Evolutionary conservation across 371 early-diverging fungal genomes (phyloP).

Genomic region (Mucor saturninus): DNA sequence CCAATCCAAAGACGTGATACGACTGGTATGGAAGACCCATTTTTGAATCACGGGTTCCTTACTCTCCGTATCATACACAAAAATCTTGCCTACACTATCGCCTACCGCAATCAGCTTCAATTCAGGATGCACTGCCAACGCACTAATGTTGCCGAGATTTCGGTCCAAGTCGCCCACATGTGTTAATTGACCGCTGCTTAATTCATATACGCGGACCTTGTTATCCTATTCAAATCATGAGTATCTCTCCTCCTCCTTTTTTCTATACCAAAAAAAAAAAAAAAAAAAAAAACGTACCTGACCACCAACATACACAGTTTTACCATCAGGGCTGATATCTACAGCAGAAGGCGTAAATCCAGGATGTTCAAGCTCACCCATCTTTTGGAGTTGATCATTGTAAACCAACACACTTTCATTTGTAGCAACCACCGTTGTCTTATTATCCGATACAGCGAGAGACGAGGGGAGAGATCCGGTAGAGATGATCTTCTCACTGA

Average conservation of each 20-base stretch:
- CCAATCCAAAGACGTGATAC: slow-evolving; percentile 83
- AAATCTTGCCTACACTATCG: slow-evolving; percentile 82
- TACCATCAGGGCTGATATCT: slow-evolving; percentile 62
- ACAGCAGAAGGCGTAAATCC: slow-evolving; percentile 60
- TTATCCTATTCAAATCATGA: slow-evolving; percentile 46
- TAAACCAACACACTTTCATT: slow-evolving; percentile 44
- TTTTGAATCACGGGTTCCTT: slow-evolving; percentile 64
- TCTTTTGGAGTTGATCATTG: slow-evolving; percentile 40
- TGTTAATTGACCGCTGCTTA: slow-evolving; percentile 21
- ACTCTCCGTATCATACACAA: slow-evolving; percentile 68
- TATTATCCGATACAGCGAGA: slow-evolving; percentile 49
- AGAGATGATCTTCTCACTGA: slow-evolving; percentile 40
- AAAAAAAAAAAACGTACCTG: slow-evolving; percentile 48
- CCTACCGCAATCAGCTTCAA: slow-evolving; percentile 80
- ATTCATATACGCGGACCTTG: slow-evolving; percentile 51
- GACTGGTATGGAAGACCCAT: slow-evolving; percentile 93
- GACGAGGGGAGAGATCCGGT: slow-evolving; percentile 60
- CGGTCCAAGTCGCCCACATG: slow-evolving; percentile 42
- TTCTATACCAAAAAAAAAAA: too few species aligned
- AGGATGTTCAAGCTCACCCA: slow-evolving; percentile 29
- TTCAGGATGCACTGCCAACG: slow-evolving; percentile 77
- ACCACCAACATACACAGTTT: slow-evolving; percentile 68
- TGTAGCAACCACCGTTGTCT: slow-evolving; percentile 59
- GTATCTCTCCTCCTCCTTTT: too few species aligned
- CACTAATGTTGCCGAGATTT: slow-evolving; percentile 75